phyloP scores from a whole-genome alignment of 768 basidiomycete species.

The Lactarius indigo region DNA sequence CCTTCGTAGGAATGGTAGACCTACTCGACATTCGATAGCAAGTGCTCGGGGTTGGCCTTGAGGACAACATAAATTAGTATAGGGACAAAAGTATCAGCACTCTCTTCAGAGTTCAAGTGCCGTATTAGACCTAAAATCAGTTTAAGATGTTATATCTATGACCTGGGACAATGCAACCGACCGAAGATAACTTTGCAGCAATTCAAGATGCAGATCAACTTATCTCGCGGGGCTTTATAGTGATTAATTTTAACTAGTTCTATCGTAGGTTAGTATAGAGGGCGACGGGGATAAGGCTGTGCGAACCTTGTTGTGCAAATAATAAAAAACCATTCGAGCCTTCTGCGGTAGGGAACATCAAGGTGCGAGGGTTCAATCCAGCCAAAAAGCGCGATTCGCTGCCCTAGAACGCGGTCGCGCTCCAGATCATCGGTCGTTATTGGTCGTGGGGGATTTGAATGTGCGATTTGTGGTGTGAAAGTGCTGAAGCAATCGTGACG shows the following conservation, averaged over 20 bases:
- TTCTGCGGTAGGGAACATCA: slow-evolving; percentile 81
- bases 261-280: slow-evolving; percentile 30
- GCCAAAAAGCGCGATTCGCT: slow-evolving; percentile 85
- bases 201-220: slow-evolving; percentile 95
- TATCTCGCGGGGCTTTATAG: slow-evolving; percentile 98
- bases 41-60: slow-evolving; percentile 88
- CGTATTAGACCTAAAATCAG: slow-evolving; percentile 73
- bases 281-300: too few species aligned
- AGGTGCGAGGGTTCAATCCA: slow-evolving; percentile 91
- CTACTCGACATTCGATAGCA: slow-evolving; percentile 94
- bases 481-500: slow-evolving; percentile 52
- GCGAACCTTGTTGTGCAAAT: slow-evolving; percentile 82
- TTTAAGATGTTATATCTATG: slow-evolving; percentile 1
- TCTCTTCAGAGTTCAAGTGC: slow-evolving; percentile 78
- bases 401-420: slow-evolving; percentile 83
- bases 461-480: slow-evolving; percentile 81
- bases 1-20: slow-evolving; percentile 29
- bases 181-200: slow-evolving; percentile 99
- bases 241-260: slow-evolving; percentile 96
- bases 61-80: slow-evolving; percentile 92
- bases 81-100: slow-evolving; percentile 93
- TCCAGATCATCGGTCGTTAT: slow-evolving; percentile 96
- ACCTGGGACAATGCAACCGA: slow-evolving; percentile 38
- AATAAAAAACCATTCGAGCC: slow-evolving; percentile 77
- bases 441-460: slow-evolving; percentile 61